phyloP scores from a whole-genome alignment of 805 yeast genomes.

The Helenozyma baotianmanensis region DNA sequence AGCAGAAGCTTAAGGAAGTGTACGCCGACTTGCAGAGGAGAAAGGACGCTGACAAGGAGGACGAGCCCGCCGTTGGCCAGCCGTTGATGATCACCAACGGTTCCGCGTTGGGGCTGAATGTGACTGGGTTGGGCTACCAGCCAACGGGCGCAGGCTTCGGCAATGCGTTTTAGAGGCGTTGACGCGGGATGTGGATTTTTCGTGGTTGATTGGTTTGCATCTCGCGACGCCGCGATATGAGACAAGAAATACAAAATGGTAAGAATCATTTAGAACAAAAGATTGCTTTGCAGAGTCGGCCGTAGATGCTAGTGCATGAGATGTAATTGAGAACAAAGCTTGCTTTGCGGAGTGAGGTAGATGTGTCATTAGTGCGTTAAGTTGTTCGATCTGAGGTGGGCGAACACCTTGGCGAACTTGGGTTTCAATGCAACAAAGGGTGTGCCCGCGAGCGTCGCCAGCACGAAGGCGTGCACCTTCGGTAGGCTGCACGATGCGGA shows the following conservation, averaged over 20 bases:
- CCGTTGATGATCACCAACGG: slow-evolving; percentile 84
- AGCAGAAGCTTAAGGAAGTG: slow-evolving; percentile 57
- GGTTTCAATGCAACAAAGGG: slow-evolving; percentile 1
- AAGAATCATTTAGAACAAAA: no score
- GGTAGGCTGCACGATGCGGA: slow-evolving; percentile 2
- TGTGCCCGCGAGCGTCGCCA: slow-evolving; percentile 7
- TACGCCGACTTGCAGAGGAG: slow-evolving; percentile 68
- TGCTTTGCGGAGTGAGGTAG: no score
- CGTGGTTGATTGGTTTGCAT: slow-evolving; percentile 16
- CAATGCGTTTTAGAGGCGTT: slow-evolving; percentile 34
- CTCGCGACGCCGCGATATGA: no score
- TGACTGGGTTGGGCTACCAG: slow-evolving; percentile 55
- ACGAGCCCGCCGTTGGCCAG: slow-evolving; percentile 52
- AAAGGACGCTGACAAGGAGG: slow-evolving; percentile 52
- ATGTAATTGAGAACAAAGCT: background rate
- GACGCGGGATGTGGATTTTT: background rate
- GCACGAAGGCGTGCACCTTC: slow-evolving; percentile 4
- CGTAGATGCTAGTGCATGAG: background rate
- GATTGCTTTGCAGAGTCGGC: background rate
- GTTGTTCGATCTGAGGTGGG: no score
- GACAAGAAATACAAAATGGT: no score
- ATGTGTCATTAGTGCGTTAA: no score
- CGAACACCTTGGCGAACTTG: slow-evolving; percentile 2
- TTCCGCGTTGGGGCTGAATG: slow-evolving; percentile 33
- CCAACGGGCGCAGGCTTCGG: slow-evolving; percentile 73